Evolutionary conservation across 805 yeast genomes (phyloP).

Genomic region (Zygoascus tannicola): DNA sequence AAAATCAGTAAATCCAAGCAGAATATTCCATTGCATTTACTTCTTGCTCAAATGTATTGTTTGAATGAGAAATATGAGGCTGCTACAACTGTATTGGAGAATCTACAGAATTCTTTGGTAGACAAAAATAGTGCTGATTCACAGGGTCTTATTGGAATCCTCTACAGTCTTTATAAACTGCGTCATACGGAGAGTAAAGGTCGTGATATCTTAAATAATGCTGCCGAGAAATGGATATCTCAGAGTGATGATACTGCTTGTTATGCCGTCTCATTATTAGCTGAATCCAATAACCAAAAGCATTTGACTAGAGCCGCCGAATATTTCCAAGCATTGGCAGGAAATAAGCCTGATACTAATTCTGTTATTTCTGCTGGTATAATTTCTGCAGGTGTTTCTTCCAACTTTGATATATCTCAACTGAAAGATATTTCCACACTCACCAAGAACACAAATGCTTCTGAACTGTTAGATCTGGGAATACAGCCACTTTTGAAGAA

Average conservation of each 20-base stretch:
- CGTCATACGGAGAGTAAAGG: constrained; percentile 33
- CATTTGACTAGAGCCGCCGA: constrained; percentile 24
- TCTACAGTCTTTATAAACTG: constrained; percentile 42
- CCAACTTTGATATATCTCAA: neutral
- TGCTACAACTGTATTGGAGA: constrained; percentile 24
- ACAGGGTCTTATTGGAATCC: constrained; percentile 46
- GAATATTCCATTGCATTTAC: constrained; percentile 21
- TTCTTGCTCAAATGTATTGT: constrained; percentile 22
- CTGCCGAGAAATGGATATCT: constrained; percentile 25
- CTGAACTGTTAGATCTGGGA: constrained; percentile 15
- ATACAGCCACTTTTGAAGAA: constrained; percentile 21
- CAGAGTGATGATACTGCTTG: constrained; percentile 1
- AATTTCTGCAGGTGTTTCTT: constrained; percentile 16
- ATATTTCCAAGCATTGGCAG: no score
- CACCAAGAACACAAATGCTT: constrained; percentile 20
- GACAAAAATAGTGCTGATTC: constrained; percentile 13
- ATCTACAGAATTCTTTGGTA: constrained; percentile 1
- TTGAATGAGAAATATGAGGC: constrained; percentile 18
- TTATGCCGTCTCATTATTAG: constrained; percentile 14
- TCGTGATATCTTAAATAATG: constrained; percentile 25
- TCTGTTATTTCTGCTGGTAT: constrained; percentile 12
- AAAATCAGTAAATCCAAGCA: constrained; percentile 24
- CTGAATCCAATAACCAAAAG: constrained; percentile 5
- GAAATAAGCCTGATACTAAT: constrained; percentile 5
- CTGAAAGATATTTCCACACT: constrained; percentile 14